Evolutionary conservation across 2,329 filamentous ascomycete genomes (phyloP).

Genomic region (Cercospora berteroae): DNA sequence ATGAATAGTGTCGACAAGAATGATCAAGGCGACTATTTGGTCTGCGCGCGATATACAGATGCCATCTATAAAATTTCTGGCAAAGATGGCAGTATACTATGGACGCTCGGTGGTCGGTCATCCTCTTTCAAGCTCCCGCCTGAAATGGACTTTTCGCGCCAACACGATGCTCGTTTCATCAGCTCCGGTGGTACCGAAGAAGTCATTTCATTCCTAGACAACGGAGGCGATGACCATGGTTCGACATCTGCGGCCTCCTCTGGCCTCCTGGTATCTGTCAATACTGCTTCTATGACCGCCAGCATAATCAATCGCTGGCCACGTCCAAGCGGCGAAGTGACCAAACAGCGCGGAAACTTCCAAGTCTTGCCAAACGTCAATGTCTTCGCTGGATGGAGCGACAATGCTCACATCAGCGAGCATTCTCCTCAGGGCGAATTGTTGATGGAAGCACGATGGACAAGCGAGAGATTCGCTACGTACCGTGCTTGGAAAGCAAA

Average conservation of each 20-base stretch:
- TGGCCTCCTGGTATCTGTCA: constrained; percentile 11
- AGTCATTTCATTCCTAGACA: constrained; percentile 19
- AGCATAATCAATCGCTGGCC: constrained; percentile 27
- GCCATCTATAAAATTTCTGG: constrained; percentile 42
- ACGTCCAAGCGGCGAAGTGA: constrained; percentile 37
- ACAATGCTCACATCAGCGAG: constrained; percentile 16
- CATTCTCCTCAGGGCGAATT: constrained; percentile 1
- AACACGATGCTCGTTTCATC: constrained; percentile 20
- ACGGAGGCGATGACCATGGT: constrained; percentile 9
- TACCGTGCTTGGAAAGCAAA: constrained; percentile 43
- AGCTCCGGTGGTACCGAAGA: constrained; percentile 1
- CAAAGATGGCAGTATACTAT: constrained; percentile 38
- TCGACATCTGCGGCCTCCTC: constrained; percentile 12
- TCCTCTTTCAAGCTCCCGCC: constrained; percentile 12
- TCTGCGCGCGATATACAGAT: constrained; percentile 42
- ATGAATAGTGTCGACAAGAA: constrained; percentile 44
- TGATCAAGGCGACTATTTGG: constrained; percentile 39
- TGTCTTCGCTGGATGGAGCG: constrained; percentile 19
- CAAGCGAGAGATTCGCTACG: constrained; percentile 36
- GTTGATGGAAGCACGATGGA: constrained; percentile 37
- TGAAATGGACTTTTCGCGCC: constrained; percentile 18
- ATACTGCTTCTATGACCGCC: not conserved
- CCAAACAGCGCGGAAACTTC: constrained; percentile 36
- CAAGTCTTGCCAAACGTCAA: constrained; percentile 40
- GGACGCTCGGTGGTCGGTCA: constrained; percentile 35